Evolutionary conservation across 257 asterid genomes (phyloP), one percentile per base, ranked within the genome.

Genomic region (Craterostigma plantagineum): DNA sequence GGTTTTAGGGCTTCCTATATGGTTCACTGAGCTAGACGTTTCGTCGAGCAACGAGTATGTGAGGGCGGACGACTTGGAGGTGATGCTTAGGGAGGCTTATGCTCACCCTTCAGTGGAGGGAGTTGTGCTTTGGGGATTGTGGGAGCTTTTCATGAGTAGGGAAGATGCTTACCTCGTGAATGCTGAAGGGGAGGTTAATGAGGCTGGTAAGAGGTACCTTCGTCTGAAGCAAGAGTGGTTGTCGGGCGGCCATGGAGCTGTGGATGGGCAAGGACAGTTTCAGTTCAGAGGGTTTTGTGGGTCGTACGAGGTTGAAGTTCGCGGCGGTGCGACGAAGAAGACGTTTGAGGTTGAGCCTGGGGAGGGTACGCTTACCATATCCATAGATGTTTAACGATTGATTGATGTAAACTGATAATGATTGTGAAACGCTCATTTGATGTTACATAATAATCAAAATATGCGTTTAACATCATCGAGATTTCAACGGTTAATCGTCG

Each of bases 101-200:
- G 96, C 96, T 7, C 96, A 85, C 60, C 94, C 96, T 9, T 76
- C 96, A 0, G 92, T 85, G 7, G 96, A 80, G 10, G 96, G 96
- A 5, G 59, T 85, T 1, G 53, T 80, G 75, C 16, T 85, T 54
- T 78, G 92, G 94, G 94, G 97, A 9, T 81, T 86, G 39, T 86
- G 97, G 97, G 94, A 86, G 73, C 45, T 81, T 47, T 69, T 71
- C 40, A 81, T 78, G 97, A 78, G 91, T 51, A 57, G 97, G 13
- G 68, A 71, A 10, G 70, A 86, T 34, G 50, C 74, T 7, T 69
- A 73, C 54, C 52, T 85, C 44, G 91, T 85, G 15, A 62, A 69
- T 56, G 92, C 92, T 1, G 92, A 81, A 63, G 94, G 96, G 10
- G 91, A 65, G 2, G 1, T 85, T 1, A 85, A 81, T 35, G 91